phyloP scores from a whole-genome alignment of 768 basidiomycete genomes.

The Lactifluus pinguis region DNA sequence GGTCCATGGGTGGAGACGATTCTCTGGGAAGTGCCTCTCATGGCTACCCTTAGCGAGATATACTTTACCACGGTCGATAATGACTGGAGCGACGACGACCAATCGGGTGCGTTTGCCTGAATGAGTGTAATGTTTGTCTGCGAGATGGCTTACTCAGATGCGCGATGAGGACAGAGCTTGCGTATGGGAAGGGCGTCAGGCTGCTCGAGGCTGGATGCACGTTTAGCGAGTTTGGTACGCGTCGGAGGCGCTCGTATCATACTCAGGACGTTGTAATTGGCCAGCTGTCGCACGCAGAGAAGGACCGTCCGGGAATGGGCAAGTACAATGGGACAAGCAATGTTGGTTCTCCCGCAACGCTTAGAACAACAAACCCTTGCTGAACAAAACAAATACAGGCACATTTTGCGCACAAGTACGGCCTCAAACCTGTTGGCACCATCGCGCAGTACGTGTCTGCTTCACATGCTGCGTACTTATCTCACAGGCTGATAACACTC shows the following conservation, averaged over 20 bases:
- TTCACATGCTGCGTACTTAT: neutral
- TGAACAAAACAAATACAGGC: slow-evolving; percentile 37
- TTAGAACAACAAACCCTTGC: neutral
- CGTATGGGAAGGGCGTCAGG: slow-evolving; percentile 59
- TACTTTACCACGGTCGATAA: slow-evolving; percentile 70
- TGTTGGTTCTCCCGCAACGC: slow-evolving; percentile 35
- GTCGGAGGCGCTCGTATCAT: slow-evolving; percentile 64
- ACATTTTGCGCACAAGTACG: slow-evolving; percentile 74
- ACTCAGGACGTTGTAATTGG: slow-evolving; percentile 72
- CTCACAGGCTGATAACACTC: neutral
- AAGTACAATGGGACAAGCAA: slow-evolving; percentile 82
- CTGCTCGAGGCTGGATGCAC: slow-evolving; percentile 56
- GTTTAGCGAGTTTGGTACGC: slow-evolving; percentile 84
- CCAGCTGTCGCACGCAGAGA: slow-evolving; percentile 56
- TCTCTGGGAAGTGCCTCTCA: slow-evolving; percentile 92
- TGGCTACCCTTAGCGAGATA: slow-evolving; percentile 85
- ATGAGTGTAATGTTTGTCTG: neutral
- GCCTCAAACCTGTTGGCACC: slow-evolving; percentile 61
- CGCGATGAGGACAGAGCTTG: slow-evolving; percentile 40
- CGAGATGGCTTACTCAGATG: neutral
- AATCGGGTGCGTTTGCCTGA: slow-evolving; percentile 46
- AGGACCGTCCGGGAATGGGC: slow-evolving; percentile 41
- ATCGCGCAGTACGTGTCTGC: slow-evolving; percentile 65
- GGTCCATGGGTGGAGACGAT: slow-evolving; percentile 82
- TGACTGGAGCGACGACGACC: slow-evolving; percentile 82